Evolutionary conservation across 352 stramenopile genomes (phyloP), one percentile per base, ranked within the genome.

Genomic region (Phytophthora cactorum): DNA sequence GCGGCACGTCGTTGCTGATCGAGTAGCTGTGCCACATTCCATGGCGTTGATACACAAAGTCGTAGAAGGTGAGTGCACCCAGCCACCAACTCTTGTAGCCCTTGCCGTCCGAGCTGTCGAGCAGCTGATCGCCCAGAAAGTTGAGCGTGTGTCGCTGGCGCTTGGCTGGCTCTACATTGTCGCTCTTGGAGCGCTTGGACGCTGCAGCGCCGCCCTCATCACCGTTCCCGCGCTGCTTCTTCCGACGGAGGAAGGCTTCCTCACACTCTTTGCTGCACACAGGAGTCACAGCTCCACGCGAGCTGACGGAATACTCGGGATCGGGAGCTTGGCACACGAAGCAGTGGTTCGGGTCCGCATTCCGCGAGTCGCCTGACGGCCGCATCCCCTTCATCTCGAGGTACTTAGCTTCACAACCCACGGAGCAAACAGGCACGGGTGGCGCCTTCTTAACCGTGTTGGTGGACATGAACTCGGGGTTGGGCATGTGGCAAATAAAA

Each of bases 21-120:
- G 84, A 82, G 61, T 95, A 95, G 66, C 84, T 90, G 63, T 95
- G 84, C 84, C 86, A 93, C 86, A 95, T 95, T 50, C 84, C 84
- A 46, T 95, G 86, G 25, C 86, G 86, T 58, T 95, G 86, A 63
- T 93, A 95, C 43, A 92, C 83, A 63, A 91, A 95, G 64, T 95
- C 85, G 68, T 92, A 95, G 61, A 91, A 93, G 34, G 86, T 86
- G 15, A 95, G 66, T 11, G 86, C 86, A 28, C 86, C 84, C 34
- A 92, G 81, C 86, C 86, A 95, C 86, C 86, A 95, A 62, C 86
- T 95, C 63, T 91, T 93, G 68, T 93, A 92, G n/a, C 82, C 81
- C 52, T 90, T 90, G 59, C 75, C 75, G 45, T 90, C 76, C 12
- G 88, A 82, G 36, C 70, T 86, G 43, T 88, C 81, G 31, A 92